Percentiles rank a stretch among this genome's conserved stretches.
These are phyloP conservation scores for Cladosporium sp. DNA, from an alignment of 2,329 filamentous ascomycete species.

Conservation along the genomic window DNA sequence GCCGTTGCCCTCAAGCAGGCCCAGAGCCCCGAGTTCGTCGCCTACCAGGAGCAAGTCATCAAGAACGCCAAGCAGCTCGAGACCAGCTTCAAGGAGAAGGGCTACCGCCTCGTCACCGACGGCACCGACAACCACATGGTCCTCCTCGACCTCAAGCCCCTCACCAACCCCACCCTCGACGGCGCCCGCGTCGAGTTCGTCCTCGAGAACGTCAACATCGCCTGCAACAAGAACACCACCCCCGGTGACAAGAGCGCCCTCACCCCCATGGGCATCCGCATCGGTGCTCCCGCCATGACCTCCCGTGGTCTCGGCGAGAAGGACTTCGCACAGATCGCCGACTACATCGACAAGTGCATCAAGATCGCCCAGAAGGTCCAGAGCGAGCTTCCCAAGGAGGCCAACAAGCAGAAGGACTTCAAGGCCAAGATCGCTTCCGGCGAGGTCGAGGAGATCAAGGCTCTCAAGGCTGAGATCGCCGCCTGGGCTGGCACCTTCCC, in stretches of 20 bases:
- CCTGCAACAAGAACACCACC: slow-evolving; percentile 99
- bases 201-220: slow-evolving; percentile 96
- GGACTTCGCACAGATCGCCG: slow-evolving; percentile 87
- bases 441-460: slow-evolving; percentile 77
- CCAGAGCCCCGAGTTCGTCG: slow-evolving; percentile 82
- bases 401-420: slow-evolving; percentile 99
- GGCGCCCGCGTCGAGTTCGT: slow-evolving; percentile 94
- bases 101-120: slow-evolving; percentile 91
- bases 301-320: slow-evolving; percentile 88
- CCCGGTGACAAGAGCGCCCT: slow-evolving; percentile 97
- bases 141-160: slow-evolving; percentile 83
- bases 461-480: slow-evolving; percentile 84
- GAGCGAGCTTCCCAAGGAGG: slow-evolving; percentile 82
- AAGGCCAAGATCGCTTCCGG: slow-evolving; percentile 84
- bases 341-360: slow-evolving; percentile 86
- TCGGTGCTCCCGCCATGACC: slow-evolving; percentile 97
- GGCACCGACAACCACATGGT: slow-evolving; percentile 99
- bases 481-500: slow-evolving; percentile 88
- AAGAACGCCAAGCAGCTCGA: slow-evolving; percentile 92
- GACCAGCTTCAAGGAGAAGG: slow-evolving; percentile 71
- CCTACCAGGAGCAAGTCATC: slow-evolving; percentile 90
- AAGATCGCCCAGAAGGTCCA: slow-evolving; percentile 90
- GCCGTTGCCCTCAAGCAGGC: slow-evolving; percentile 95
- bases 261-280: slow-evolving; percentile 90
- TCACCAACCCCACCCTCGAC: slow-evolving; percentile 66